Percentiles rank a stretch among this genome's conserved stretches.
Conservation (phyloP, 2,329 filamentous ascomycete genomes). For the Fusarium neocosmosporiellum region DNA sequence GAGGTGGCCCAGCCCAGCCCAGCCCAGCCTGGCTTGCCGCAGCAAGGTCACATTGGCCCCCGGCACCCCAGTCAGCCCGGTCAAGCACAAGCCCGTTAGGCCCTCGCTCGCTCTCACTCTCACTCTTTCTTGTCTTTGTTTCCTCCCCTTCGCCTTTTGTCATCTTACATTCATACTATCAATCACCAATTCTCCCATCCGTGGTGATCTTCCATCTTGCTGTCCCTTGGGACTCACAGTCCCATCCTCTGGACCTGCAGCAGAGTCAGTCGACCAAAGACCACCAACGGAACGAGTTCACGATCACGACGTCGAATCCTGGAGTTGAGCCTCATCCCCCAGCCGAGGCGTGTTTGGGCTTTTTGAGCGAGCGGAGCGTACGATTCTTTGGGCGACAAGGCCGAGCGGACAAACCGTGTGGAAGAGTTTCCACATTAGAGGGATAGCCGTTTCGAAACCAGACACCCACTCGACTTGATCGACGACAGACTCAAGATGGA, state of each 20-base stretch:
- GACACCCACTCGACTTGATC: neutral
- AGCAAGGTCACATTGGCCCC: slow-evolving; percentile 32
- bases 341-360: neutral
- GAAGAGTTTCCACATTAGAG: neutral
- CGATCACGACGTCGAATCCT: slow-evolving; percentile 3
- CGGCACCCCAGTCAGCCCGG: slow-evolving; percentile 1
- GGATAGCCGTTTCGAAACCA: neutral
- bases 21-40: slow-evolving; percentile 25
- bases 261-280: neutral
- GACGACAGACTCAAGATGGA: slow-evolving; percentile 17
- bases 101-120: neutral
- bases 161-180: slow-evolving; percentile 12
- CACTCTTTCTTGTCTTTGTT: slow-evolving; percentile 29
- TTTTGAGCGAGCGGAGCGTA: neutral
- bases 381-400: neutral
- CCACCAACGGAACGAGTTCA: slow-evolving; percentile 2
- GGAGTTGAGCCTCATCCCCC: neutral
- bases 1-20: neutral
- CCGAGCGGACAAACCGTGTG: neutral
- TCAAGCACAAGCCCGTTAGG: neutral
- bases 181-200: slow-evolving; percentile 3
- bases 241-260: slow-evolving; percentile 6
- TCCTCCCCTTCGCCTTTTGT: slow-evolving; percentile 11
- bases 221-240: slow-evolving; percentile 20
- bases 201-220: slow-evolving; percentile 2